phyloP scores from a whole-genome alignment of 176 grass and related monocot genomes.

The Tillandsia leiboldiana region DNA sequence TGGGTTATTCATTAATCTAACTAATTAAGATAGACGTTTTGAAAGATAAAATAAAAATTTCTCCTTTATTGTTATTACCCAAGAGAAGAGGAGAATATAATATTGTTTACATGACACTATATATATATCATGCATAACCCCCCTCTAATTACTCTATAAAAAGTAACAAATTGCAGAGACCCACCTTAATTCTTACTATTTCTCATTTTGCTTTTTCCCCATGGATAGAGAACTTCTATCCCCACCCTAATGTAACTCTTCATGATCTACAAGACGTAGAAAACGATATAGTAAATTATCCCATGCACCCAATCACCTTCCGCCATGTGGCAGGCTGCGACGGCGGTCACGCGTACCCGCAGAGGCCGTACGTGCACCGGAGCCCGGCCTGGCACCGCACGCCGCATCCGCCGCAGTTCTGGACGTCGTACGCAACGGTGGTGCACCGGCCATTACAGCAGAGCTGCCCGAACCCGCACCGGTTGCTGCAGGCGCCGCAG shows the following conservation, averaged over 20 bases:
- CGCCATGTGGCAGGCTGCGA: background rate
- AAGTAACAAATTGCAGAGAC: too few species aligned
- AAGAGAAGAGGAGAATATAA: too few species aligned
- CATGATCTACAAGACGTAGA: slow-evolving; percentile 1
- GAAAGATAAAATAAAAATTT: too few species aligned
- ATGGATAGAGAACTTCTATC: background rate
- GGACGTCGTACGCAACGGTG: slow-evolving; percentile 18
- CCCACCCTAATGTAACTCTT: background rate
- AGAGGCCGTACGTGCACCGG: slow-evolving; percentile 31
- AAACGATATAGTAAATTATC: background rate
- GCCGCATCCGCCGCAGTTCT: slow-evolving; percentile 40
- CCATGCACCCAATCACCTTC: background rate
- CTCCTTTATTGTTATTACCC: too few species aligned
- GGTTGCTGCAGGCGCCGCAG: slow-evolving; percentile 44
- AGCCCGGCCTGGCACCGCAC: slow-evolving; percentile 25
- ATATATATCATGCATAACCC: too few species aligned
- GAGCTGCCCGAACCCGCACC: slow-evolving; percentile 36
- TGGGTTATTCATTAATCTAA: too few species aligned
- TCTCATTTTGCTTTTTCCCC: background rate
- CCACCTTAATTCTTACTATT: too few species aligned
- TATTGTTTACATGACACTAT: too few species aligned
- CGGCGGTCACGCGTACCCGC: slow-evolving; percentile 31
- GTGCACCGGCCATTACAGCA: slow-evolving; percentile 44
- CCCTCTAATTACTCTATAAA: too few species aligned
- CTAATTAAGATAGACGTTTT: too few species aligned